phyloP scores from a whole-genome alignment of 2,329 filamentous ascomycete genomes.

The Parafenestella ontariensis region DNA sequence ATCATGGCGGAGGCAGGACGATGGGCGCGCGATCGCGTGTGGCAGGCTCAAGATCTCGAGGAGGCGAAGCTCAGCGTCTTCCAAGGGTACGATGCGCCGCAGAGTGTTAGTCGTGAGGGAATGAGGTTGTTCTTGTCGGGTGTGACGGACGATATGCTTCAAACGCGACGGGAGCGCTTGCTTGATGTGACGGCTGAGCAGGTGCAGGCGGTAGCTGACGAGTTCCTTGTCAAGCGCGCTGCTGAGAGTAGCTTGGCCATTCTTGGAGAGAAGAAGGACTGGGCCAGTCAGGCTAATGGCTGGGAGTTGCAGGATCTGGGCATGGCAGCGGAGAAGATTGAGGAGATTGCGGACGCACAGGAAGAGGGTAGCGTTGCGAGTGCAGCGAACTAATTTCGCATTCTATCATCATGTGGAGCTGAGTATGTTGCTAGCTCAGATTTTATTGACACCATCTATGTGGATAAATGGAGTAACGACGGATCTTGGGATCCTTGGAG shows the following conservation, averaged over 20 bases:
- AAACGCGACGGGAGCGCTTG: constrained; percentile 80
- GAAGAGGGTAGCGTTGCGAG: constrained; percentile 21
- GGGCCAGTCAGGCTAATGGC: constrained; percentile 66
- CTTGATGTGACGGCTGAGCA: constrained; percentile 85
- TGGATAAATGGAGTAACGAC: no score
- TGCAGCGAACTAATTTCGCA: constrained; percentile 13
- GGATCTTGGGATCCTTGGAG: no score
- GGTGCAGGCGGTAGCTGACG: constrained; percentile 80
- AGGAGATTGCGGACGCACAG: constrained; percentile 31
- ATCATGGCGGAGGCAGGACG: constrained; percentile 83
- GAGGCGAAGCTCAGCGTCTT: constrained; percentile 97
- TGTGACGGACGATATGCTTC: constrained; percentile 87
- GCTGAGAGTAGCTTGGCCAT: constrained; percentile 72
- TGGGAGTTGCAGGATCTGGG: constrained; percentile 81
- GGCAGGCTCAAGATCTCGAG: constrained; percentile 85
- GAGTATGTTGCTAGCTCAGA: no score
- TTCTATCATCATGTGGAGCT: no score
- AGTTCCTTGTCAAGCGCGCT: constrained; percentile 75
- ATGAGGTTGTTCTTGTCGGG: constrained; percentile 85
- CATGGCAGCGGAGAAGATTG: constrained; percentile 54
- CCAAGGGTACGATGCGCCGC: constrained; percentile 87
- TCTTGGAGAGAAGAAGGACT: constrained; percentile 82
- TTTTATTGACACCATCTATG: no score
- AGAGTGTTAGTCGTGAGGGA: constrained; percentile 85
- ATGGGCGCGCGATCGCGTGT: constrained; percentile 82